Evolutionary conservation across 2,329 filamentous ascomycete species (phyloP), one percentile per base, ranked within the genome.

Genomic region (Bipolaris zeicola): DNA sequence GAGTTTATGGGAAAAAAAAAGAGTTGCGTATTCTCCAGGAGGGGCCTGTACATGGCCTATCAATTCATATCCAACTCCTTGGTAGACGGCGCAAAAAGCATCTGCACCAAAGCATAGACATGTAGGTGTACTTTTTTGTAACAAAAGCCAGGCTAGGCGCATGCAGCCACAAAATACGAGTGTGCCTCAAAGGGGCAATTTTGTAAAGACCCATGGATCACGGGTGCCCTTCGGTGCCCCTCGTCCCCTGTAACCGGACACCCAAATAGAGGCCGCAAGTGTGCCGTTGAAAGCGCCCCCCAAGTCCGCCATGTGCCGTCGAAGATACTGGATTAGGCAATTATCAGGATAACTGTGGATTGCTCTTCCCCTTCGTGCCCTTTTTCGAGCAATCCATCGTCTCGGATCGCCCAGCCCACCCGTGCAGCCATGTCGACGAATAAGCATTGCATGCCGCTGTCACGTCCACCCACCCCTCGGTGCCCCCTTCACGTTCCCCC

Each of bases 321-420:
- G 8, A 31, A 50, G 22, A 20, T 28, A 50, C 31, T 31, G 7
- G 22, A 2, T 38, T 38, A 6, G 38, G 31, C 22, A 33, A 11
- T 14, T 50, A 24, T 26, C n/a, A 28, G 6, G 3, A 52, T n/a
- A 5, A 5, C 37, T 6, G 31, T 37, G 1, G 18, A 31, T 37
- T 13, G n/a, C 42, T 2, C 3, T 5, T 16, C 22, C 46, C 46
- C 50, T 51, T 51, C 31, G 51, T 54, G 51, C 51, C 51, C 51
- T 49, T 54, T 55, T 39, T 22, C 22, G 50, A 36, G 26, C 45
- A 13, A 13, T 20, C 13, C 39, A 42, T 28, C 8, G 8, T 26
- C 38, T 20, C 14, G 26, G 26, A 20, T 41, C 38, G 38, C 38
- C 20, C 38, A 7, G 20, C 39, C 22, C 20, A 42, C 39, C 20